These are phyloP conservation scores for Lachnellula subtilissima DNA, from an alignment of 2,329 filamentous ascomycete species.

Conservation along the genomic window DNA sequence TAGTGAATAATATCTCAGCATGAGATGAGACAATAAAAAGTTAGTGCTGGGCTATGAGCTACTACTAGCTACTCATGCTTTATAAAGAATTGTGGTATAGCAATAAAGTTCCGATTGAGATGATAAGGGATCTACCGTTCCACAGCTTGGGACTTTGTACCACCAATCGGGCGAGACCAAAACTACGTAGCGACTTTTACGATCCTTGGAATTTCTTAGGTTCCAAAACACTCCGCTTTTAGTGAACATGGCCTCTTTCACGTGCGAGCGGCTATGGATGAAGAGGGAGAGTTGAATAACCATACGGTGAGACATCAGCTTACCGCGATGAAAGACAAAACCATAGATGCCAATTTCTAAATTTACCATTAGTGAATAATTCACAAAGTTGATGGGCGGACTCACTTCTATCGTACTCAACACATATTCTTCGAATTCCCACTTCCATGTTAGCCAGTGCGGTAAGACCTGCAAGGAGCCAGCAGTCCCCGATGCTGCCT, in stretches of 20 bases:
- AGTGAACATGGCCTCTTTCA: no score
- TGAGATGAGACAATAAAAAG: neutral
- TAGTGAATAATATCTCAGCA: neutral
- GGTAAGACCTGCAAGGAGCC: slow-evolving; percentile 76
- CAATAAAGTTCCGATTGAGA: no score
- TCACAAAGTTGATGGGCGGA: neutral
- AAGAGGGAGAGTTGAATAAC: neutral
- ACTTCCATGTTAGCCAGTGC: slow-evolving; percentile 69
- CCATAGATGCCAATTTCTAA: slow-evolving; percentile 73
- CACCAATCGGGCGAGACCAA: no score
- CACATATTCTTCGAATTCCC: slow-evolving; percentile 68
- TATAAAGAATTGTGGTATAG: no score
- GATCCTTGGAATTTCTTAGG: no score
- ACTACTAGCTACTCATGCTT: no score
- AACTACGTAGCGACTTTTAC: no score
- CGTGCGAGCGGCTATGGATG: neutral
- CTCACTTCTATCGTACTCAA: slow-evolving; percentile 59
- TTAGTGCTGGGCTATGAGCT: no score
- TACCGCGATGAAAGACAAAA: slow-evolving; percentile 71
- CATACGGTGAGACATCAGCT: neutral
- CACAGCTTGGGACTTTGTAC: no score
- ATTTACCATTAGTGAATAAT: slow-evolving; percentile 2
- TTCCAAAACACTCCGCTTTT: neutral
- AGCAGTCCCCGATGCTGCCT: slow-evolving; percentile 76
- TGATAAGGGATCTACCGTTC: no score